These are phyloP conservation scores for Camelina laxa DNA, from an alignment of 345 rosid species.

Conservation along the genomic window DNA sequence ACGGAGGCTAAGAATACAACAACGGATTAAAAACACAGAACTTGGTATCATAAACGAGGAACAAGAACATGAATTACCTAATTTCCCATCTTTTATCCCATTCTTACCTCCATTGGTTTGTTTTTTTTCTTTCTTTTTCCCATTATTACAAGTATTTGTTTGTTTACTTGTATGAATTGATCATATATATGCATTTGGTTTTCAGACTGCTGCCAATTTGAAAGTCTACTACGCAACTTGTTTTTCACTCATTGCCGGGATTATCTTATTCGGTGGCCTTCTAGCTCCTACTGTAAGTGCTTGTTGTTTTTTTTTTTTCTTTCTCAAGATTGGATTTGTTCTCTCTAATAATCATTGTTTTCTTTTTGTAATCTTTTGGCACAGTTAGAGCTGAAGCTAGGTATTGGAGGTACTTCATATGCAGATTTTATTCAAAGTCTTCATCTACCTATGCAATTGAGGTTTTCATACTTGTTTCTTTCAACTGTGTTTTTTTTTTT, in stretches of 20 bases:
- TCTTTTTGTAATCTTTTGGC: conserved; percentile 20
- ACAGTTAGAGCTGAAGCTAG: conserved; percentile 96
- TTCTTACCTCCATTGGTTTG: conserved; percentile 95
- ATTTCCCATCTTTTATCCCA: conserved; percentile 95
- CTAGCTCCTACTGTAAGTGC: conserved; percentile 80
- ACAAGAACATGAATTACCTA: conserved; percentile 80
- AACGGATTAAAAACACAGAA: conserved; percentile 75
- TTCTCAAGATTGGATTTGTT: conserved; percentile 1
- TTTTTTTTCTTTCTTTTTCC: conserved; percentile 2
- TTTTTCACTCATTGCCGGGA: conserved; percentile 86
- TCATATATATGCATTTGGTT: neutral
- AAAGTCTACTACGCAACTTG: conserved; percentile 82
- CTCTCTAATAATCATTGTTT: neutral
- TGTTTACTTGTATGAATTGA: neutral
- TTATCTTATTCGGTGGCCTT: conserved; percentile 88
- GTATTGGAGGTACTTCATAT: conserved; percentile 92
- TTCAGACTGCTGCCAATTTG: conserved; percentile 85
- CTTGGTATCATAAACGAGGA: conserved; percentile 62
- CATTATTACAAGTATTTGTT: neutral
- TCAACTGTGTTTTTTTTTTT: neutral
- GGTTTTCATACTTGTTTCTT: conserved; percentile 49
- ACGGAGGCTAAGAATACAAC: conserved; percentile 92
- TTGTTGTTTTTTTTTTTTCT: neutral
- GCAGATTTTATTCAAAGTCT: conserved; percentile 75
- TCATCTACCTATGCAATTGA: conserved; percentile 91